Base-by-base conservation (phyloP, 129 eudicot genomes). In the Pseudognaphalium luteoalbum region DNA sequence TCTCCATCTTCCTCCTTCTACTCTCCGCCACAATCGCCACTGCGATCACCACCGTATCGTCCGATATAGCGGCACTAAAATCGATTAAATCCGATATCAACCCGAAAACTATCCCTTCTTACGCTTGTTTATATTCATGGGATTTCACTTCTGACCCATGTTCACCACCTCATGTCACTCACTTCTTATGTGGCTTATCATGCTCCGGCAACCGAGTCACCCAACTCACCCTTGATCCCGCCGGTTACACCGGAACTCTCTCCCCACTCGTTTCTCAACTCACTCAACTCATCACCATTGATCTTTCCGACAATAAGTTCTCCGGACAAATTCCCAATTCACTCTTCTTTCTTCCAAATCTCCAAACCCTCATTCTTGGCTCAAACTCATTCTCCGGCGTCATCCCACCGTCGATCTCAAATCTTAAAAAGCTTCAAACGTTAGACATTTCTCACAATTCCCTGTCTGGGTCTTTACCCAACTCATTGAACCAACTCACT, bases 171-270 rank as follows among this genome's bases (percentile, higher is more conserved):
- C 86, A 81, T 15, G 44, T 82, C 11, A 88, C 88, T 65, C 88
- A 88, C 80, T 93, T 93, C 72, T 81, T 83, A 0, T 92, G 98
- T 60, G 98, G 96, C 25, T 41, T 92, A 28, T 19, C 86, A 30
- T 92, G 98, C 75, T 11, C 73, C 20, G 74, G 74, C 52, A 52
- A 75, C 84, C 92, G 97, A 61, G 88, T 93, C 78, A 88, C 89
- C 67, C 87, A 89, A 44, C 82, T 93, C 86, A 88, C 98, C 71
- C 92, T 93, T 28, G 97, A 93, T 82, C 87, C 92, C 9, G 92
- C 89, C 15, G 94, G 91, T 32, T 93, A 93, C 81, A 17, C 76
- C 28, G 98, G 98, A 4, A 85, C 88, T 1, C 92, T 93, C 78
- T 86, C 92, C 4, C 97, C 95, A 6, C 89, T 90, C 87, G 47